Conservation (phyloP, 345 rosid species). For the Eucalyptus paniculata region DNA sequence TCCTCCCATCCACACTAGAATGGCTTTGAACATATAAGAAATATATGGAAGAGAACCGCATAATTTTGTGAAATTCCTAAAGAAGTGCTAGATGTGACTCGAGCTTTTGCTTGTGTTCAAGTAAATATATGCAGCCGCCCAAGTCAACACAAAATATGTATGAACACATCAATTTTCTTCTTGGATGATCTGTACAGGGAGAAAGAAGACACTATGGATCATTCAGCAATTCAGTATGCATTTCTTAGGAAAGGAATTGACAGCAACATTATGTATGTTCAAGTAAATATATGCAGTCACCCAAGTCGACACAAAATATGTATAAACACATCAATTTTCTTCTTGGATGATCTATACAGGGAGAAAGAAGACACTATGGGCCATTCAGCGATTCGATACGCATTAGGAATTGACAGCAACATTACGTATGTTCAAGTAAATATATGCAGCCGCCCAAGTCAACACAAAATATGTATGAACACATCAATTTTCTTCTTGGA, state of each 20-base stretch:
- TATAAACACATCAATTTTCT: not conserved
- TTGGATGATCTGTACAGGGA: not conserved
- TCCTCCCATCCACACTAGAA: not conserved
- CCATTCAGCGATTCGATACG: not conserved
- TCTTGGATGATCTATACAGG: not conserved
- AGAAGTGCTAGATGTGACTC: not conserved
- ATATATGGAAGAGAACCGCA: not conserved
- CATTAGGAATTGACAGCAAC: not conserved
- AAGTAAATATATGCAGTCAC: not conserved
- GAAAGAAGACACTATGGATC: not conserved
- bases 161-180: not conserved
- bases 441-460: not conserved
- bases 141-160: not conserved
- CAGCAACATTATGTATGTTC: not conserved
- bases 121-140: not conserved
- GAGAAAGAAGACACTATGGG: not conserved
- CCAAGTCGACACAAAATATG: not conserved
- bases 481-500: too few relatives aligned
- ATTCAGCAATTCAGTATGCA: rapidly evolving
- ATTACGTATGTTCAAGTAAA: too few relatives aligned
- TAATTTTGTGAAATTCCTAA: not conserved
- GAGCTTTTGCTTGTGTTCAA: not conserved
- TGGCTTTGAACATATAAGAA: not conserved
- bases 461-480: too few relatives aligned
- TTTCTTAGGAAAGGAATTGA: not conserved